Evolutionary conservation across 2,329 filamentous ascomycete species (phyloP), one percentile per base, ranked within the genome.

Genomic region (Setomelanomma holmii): DNA sequence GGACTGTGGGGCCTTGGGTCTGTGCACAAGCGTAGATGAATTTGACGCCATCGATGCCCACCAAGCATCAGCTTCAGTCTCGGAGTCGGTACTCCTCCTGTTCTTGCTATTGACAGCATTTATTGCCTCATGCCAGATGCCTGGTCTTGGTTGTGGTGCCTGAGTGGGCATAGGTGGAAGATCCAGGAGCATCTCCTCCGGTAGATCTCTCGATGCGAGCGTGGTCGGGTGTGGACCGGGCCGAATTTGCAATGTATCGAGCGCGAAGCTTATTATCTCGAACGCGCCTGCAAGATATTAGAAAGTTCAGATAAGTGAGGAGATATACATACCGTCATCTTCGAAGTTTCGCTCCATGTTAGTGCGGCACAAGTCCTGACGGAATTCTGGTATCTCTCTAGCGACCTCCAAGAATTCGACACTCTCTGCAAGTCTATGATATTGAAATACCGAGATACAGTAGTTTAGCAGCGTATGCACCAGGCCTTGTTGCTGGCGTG

Each of bases 401-500:
- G 71, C 69, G 10, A 77, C 52, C 12, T 68, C 54, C 19, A 68
- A 63, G 60, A 80, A 80, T 2, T 71, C 69, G 10, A 53, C 46
- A 36, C 73, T 64, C 19, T 71, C 45, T 2, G 62, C 71, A 3
- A 80, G 67, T 14, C 58, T 56, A 52, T 80, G 77, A 21, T 69
- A 66, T 3, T 61, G 33, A 56, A 77, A 79, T 22, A 63, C 66
- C 5, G 68, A 64, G 17, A 80, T 66, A 51, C 76, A 79, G 60
- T 79, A 80, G 56, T 78, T 71, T 42, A 78, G 64, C 14, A 80
- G 63, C 0, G 71, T 74, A 36, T 77, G 69, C 6, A 76, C 55
- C 4, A 79, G 61, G 16, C 62, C 56, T 21, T 66, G 59, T 24
- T 68, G 56, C 40, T 58, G 53, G 27, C 62, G 58, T 16, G 61